phyloP scores from a whole-genome alignment of 805 yeast genomes.

The Cyberlindnera bimundalis region DNA sequence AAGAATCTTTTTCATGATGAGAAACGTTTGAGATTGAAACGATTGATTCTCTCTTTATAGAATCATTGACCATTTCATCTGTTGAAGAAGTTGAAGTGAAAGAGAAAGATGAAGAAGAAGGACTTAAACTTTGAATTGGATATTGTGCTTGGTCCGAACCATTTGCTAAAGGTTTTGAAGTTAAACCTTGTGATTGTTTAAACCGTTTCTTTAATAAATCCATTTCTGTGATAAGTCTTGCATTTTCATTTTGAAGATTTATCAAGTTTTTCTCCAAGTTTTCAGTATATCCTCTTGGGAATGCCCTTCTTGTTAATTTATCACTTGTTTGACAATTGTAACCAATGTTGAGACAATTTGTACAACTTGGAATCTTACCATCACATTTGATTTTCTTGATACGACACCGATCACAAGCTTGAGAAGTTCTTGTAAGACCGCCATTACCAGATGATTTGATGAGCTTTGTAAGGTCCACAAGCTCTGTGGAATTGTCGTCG shows the following conservation, averaged over 20 bases:
- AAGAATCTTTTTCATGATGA: too few species aligned
- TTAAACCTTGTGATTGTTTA: background rate
- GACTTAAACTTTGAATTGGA: constrained; percentile 1
- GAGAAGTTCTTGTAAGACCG: constrained; percentile 50
- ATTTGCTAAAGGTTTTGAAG: constrained; percentile 2
- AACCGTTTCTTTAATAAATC: constrained; percentile 24
- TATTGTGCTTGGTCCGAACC: constrained; percentile 2
- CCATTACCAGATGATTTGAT: constrained; percentile 26
- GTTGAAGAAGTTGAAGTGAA: background rate
- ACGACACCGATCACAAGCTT: constrained; percentile 81
- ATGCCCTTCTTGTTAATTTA: constrained; percentile 69
- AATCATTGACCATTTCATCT: background rate
- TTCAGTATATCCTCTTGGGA: constrained; percentile 80
- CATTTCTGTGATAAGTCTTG: constrained; percentile 35
- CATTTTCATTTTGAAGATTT: constrained; percentile 55
- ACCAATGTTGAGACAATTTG: constrained; percentile 61
- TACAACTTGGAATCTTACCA: constrained; percentile 64
- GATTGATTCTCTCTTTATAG: constrained; percentile 11
- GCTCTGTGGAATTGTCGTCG: background rate
- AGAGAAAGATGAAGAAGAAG: constrained; percentile 3
- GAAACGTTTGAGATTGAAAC: background rate
- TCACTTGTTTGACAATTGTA: constrained; percentile 71
- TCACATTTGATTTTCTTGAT: constrained; percentile 75
- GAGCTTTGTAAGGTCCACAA: constrained; percentile 18
- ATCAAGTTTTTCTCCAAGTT: constrained; percentile 62